Evolutionary conservation across 345 rosid species (phyloP).

Genomic region (Gossypium turneri): DNA sequence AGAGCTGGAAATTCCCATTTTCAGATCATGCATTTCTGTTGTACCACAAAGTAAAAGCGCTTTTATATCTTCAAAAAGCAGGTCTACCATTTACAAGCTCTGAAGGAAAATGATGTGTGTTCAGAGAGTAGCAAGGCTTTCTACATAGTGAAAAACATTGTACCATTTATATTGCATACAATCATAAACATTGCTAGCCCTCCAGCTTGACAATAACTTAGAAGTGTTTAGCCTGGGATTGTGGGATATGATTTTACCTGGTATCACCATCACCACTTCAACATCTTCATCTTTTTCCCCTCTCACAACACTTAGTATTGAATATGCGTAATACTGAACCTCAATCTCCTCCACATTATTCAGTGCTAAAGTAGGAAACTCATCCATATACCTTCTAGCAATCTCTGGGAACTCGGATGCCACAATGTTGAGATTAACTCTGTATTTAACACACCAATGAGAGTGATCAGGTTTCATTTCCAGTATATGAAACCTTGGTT

Average conservation of each 20-base stretch:
- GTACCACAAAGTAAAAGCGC: neutral
- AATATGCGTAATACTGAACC: neutral
- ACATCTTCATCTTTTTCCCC: neutral
- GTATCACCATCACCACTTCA: neutral
- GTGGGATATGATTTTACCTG: constrained; percentile 2
- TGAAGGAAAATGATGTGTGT: neutral
- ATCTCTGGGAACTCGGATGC: neutral
- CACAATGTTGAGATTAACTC: neutral
- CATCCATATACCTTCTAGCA: neutral
- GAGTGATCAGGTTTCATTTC: neutral
- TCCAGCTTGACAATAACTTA: neutral
- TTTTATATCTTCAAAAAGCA: neutral
- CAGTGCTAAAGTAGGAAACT: neutral
- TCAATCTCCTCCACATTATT: neutral
- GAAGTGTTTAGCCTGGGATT: neutral
- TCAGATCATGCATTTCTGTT: neutral
- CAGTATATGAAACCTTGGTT: neutral
- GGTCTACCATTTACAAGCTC: neutral
- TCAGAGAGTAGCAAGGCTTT: neutral
- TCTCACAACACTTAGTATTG: neutral
- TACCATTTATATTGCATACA: constrained; percentile 7
- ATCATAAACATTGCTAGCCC: neutral
- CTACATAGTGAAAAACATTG: constrained; percentile 3
- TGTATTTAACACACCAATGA: neutral
- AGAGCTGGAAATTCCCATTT: neutral